Percentiles rank a stretch among this genome's conserved stretches.
phyloP scores from a whole-genome alignment of 106 monocot species.

The Ottelia alismoides region DNA sequence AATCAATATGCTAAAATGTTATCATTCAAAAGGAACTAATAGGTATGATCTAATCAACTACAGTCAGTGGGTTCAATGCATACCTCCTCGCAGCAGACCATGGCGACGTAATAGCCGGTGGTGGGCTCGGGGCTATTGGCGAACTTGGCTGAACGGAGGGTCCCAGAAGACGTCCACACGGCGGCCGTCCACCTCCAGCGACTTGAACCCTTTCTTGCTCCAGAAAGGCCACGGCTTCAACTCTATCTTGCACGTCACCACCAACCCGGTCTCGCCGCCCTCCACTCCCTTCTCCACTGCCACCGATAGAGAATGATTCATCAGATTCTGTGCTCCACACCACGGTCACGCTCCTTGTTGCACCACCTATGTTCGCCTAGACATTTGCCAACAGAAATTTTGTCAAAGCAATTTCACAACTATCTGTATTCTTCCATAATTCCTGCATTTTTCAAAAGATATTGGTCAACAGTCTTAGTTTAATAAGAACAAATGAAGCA shows the following conservation, averaged over 20 bases:
- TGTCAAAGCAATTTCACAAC: too few relatives aligned
- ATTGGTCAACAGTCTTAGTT: too few relatives aligned
- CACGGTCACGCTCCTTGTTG: constrained; percentile 28
- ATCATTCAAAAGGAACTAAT: too few relatives aligned
- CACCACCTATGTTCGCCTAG: constrained; percentile 27
- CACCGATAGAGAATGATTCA: constrained; percentile 62
- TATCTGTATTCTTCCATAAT: too few relatives aligned
- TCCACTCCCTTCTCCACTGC: constrained; percentile 19
- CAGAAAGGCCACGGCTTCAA: constrained; percentile 95
- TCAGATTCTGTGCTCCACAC: constrained; percentile 56
- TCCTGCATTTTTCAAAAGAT: too few relatives aligned
- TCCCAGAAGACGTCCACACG: constrained; percentile 76
- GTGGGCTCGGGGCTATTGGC: constrained; percentile 49
- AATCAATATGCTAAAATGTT: too few relatives aligned
- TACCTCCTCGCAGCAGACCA: constrained; percentile 61
- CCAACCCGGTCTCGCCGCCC: background rate
- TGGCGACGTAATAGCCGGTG: constrained; percentile 59
- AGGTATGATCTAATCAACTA: too few relatives aligned
- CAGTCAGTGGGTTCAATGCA: too few relatives aligned
- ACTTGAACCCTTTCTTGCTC: constrained; percentile 73
- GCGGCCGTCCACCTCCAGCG: constrained; percentile 24
- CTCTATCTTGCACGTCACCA: constrained; percentile 49
- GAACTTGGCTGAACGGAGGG: constrained; percentile 70
- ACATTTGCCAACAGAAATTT: too few relatives aligned
- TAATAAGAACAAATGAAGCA: too few relatives aligned